Conservation (phyloP, 371 early-diverging fungal species). For the Chytridium lagenaria region DNA sequence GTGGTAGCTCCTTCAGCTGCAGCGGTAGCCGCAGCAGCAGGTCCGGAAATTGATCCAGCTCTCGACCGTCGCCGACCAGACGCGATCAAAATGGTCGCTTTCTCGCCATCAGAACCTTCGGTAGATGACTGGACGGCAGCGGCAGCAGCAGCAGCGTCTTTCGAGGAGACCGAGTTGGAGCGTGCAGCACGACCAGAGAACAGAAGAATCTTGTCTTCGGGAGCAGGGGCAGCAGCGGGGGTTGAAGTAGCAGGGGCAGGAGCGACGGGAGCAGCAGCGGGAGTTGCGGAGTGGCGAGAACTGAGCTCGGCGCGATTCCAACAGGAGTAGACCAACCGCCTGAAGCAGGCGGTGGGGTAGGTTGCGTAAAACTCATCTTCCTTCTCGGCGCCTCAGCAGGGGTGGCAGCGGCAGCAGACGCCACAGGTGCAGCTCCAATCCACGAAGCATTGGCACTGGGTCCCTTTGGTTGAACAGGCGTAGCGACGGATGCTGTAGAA, state of each 20-base stretch:
- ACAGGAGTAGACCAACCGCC: conserved; percentile 7
- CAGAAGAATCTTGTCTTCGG: conserved; percentile 36
- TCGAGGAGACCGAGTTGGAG: too few relatives aligned
- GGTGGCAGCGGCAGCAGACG: background rate
- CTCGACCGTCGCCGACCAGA: conserved; percentile 47
- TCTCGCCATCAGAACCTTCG: conserved; percentile 3
- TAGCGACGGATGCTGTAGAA: background rate
- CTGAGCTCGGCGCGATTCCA: conserved; percentile 24
- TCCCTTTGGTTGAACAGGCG: too few relatives aligned
- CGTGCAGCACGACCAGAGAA: conserved; percentile 46
- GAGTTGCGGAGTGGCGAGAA: background rate
- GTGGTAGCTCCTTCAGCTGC: conserved; percentile 13
- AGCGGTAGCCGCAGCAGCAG: too few relatives aligned
- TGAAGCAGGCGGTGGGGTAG: conserved; percentile 25
- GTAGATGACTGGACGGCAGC: conserved; percentile 21
- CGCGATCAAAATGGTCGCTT: conserved; percentile 42
- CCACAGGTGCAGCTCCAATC: background rate
- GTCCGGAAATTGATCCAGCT: conserved; percentile 19
- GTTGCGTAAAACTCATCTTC: conserved; percentile 19
- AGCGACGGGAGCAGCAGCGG: conserved; percentile 14
- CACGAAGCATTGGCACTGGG: too few relatives aligned
- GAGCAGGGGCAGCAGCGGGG: conserved; percentile 22
- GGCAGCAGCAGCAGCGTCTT: too few relatives aligned
- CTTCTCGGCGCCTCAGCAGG: background rate
- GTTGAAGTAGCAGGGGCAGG: conserved; percentile 19